Percentiles rank a stretch among this genome's conserved stretches.
Conservation (phyloP, 2,329 filamentous ascomycete species). For the Geosmithia putterillii region DNA sequence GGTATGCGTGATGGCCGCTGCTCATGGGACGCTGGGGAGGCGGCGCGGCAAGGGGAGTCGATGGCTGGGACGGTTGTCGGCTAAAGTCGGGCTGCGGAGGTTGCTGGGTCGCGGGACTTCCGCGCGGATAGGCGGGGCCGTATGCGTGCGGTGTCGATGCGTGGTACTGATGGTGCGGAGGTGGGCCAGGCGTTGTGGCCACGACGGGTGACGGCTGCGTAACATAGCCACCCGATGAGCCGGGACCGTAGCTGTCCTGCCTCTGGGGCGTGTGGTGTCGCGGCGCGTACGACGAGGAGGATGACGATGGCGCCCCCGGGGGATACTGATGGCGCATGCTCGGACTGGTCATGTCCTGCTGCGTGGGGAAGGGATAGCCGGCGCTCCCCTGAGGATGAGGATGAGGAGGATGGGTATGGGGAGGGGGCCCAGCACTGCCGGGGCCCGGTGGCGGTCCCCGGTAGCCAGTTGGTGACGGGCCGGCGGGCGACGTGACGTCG, state of each 20-base stretch:
- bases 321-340: slow-evolving; percentile 40
- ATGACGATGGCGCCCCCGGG: slow-evolving; percentile 18
- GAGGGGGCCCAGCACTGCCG: slow-evolving; percentile 3
- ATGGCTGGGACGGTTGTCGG: slow-evolving; percentile 40
- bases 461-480: slow-evolving; percentile 33
- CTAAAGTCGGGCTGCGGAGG: slow-evolving; percentile 25
- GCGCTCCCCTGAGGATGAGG: slow-evolving; percentile 23
- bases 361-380: slow-evolving; percentile 39
- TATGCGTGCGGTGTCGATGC: slow-evolving; percentile 44
- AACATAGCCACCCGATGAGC: slow-evolving; percentile 19
- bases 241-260: slow-evolving; percentile 31
- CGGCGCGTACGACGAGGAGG: slow-evolving; percentile 13
- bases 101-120: slow-evolving; percentile 35
- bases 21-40: slow-evolving; percentile 24
- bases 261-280: slow-evolving; percentile 12
- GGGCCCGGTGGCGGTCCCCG: slow-evolving; percentile 11
- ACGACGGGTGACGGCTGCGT: slow-evolving; percentile 38
- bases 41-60: slow-evolving; percentile 37
- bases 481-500: slow-evolving; percentile 38
- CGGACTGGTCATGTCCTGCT: slow-evolving; percentile 34
- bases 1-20: slow-evolving; percentile 15
- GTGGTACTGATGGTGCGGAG: slow-evolving; percentile 40
- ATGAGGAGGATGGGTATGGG: slow-evolving; percentile 14
- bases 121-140: slow-evolving; percentile 35
- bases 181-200: slow-evolving; percentile 26